Evolutionary conservation across 345 rosid genomes (phyloP).

Genomic region (Eucalyptus globulus): DNA sequence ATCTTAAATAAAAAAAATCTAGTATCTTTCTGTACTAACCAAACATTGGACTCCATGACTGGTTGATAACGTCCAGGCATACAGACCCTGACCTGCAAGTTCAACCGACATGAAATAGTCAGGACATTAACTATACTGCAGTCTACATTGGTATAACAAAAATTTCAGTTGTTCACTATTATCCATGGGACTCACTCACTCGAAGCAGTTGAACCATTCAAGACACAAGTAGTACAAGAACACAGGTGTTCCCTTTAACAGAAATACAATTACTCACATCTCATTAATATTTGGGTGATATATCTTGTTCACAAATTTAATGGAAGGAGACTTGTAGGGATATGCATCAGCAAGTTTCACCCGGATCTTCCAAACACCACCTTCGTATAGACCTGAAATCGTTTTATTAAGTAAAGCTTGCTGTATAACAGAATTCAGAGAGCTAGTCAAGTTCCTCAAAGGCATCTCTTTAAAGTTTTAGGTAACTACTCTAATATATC

Average conservation of each 20-base stretch:
- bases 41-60: conserved; percentile 82
- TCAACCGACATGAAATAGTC: neutral
- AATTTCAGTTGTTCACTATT: neutral
- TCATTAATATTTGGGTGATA: conserved; percentile 74
- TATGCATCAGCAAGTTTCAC: conserved; percentile 73
- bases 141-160: neutral
- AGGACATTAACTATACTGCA: neutral
- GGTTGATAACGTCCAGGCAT: conserved; percentile 69
- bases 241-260: neutral
- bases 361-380: conserved; percentile 59
- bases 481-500: neutral
- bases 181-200: neutral
- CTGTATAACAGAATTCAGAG: neutral
- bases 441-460: neutral
- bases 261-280: conserved; percentile 21
- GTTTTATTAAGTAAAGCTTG: neutral
- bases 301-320: conserved; percentile 62
- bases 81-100: conserved; percentile 53
- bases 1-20: neutral
- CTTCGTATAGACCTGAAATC: conserved; percentile 54
- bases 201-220: neutral
- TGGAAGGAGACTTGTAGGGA: conserved; percentile 66
- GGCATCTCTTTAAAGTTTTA: neutral
- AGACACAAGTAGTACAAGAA: neutral
- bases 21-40: conserved; percentile 14